phyloP scores from a whole-genome alignment of 2,329 filamentous ascomycete species.

The Clarireedia monteithiana region DNA sequence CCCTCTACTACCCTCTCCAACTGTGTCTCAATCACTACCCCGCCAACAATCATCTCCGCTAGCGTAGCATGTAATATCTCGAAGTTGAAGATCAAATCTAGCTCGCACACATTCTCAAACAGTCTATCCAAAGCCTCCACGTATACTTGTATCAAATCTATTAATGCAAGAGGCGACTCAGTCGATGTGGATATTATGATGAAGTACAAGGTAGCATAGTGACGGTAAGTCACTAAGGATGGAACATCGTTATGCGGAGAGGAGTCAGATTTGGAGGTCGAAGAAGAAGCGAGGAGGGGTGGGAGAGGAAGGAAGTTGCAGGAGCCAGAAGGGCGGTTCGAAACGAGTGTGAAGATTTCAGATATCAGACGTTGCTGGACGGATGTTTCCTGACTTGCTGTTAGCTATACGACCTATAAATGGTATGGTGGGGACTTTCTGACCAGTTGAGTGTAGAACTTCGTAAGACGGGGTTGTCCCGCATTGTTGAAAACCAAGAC shows the following conservation, averaged over 20 bases:
- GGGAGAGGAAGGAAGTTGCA: slow-evolving; percentile 93
- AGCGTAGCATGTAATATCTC: slow-evolving; percentile 90
- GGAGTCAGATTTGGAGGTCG: slow-evolving; percentile 60
- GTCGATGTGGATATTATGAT: slow-evolving; percentile 96
- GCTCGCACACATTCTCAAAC: slow-evolving; percentile 97
- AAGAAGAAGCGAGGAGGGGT: slow-evolving; percentile 53
- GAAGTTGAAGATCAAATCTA: slow-evolving; percentile 97
- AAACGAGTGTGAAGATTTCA: slow-evolving; percentile 94
- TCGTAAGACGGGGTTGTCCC: slow-evolving; percentile 90
- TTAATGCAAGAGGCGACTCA: slow-evolving; percentile 87
- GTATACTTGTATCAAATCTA: slow-evolving; percentile 97
- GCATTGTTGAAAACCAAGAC: slow-evolving; percentile 98
- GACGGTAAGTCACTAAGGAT: slow-evolving; percentile 92
- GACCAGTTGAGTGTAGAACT: slow-evolving; percentile 97
- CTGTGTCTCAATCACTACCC: slow-evolving; percentile 88
- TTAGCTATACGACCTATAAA: slow-evolving; percentile 8
- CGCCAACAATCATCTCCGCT: slow-evolving; percentile 90
- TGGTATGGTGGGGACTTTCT: slow-evolving; percentile 17
- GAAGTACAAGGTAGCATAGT: slow-evolving; percentile 97
- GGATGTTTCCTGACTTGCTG: slow-evolving; percentile 68
- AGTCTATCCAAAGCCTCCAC: slow-evolving; percentile 90
- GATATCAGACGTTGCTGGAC: slow-evolving; percentile 95
- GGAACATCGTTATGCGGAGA: slow-evolving; percentile 76
- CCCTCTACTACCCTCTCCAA: slow-evolving; percentile 82
- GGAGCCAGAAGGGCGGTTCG: slow-evolving; percentile 80